Base-by-base conservation (phyloP, 257 asterid genomes). In the Solanum lycopersicoides region DNA sequence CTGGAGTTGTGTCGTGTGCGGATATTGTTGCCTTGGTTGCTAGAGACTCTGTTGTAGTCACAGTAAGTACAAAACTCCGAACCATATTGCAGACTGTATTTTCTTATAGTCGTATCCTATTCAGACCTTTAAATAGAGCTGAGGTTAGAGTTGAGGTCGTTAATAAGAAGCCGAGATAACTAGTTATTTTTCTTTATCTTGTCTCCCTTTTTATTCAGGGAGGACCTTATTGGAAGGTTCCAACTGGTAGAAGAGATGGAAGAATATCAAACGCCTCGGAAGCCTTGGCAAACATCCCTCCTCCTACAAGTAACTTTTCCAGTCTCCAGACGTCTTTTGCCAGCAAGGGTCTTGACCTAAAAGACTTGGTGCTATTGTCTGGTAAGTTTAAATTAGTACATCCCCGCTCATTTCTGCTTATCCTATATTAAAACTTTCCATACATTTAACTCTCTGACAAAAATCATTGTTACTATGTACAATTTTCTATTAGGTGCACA, bases 261-360 rank as follows among this genome's bases (percentile, higher is more conserved):
- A n/a, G 59, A 56, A 87, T 89, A 32, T 91, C 93, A 12, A 88
- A 42, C 5, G 87, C 84, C 8, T 71, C 91, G 0, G 92, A 91
- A 76, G 92, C 93, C 83, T 76, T 83, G 80, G 28, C 76, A 41
- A 91, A 94, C 74, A 87, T 96, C 21, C 98, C 98, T 76, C 60
- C 83, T 76, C 83, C 83, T 2, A 76, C 60, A 6, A 76, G 83
- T 13, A 76, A 76, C 37, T 76, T 76, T n/a, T 76, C 83, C 37
- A n/a, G 60, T 76, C 83, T 76, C 2, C 83, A 42, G 37, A 76
- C 8, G 0, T 76, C 37, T 41, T 75, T 76, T 13, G 83, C 83
- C 34, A 41, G 83, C 83, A 76, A 41, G 12, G 60, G 59, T 76
- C 14, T 41, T 41, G 83, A 75, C 34, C 35, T 75, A 41, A 75